Percentiles rank a stretch among this genome's conserved stretches.
Conservation (phyloP, 2,329 filamentous ascomycete genomes). For the Sarocladium brachiariae region DNA sequence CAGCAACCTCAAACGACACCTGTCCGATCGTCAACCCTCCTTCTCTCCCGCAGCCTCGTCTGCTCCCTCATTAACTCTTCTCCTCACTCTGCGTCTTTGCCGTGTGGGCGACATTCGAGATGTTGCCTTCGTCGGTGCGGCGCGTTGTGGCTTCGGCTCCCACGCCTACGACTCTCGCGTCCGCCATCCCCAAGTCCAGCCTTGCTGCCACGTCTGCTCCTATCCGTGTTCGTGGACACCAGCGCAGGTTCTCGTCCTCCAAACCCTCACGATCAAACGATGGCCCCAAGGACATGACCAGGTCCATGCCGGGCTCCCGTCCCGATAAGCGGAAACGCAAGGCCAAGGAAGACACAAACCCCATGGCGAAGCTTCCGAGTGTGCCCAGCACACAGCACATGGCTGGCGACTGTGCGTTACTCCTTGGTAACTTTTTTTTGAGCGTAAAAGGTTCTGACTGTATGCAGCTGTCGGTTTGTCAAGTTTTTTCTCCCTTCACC, state of each 20-base stretch:
- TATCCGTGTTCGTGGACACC: conserved; percentile 35
- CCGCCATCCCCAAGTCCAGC: conserved; percentile 30
- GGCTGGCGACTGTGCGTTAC: conserved; percentile 52
- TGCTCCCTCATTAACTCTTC: neutral
- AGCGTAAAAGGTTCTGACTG: conserved; percentile 13
- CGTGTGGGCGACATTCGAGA: conserved; percentile 22
- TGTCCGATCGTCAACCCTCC: conserved; percentile 8
- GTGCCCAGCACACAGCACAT: conserved; percentile 72
- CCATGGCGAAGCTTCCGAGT: conserved; percentile 56
- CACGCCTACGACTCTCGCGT: conserved; percentile 36
- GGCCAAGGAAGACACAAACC: conserved; percentile 41
- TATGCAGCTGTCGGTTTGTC: conserved; percentile 73
- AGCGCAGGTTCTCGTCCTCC: conserved; percentile 53
- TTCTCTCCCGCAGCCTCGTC: conserved; percentile 12
- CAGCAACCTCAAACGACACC: conserved; percentile 4
- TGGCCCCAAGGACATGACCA: conserved; percentile 36
- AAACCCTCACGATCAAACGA: conserved; percentile 57
- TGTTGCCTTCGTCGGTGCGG: conserved; percentile 51
- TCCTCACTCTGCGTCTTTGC: neutral
- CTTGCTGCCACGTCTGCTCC: conserved; percentile 26
- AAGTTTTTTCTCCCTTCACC: conserved; percentile 91
- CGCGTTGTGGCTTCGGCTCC: conserved; percentile 44
- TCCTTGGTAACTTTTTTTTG: neutral
- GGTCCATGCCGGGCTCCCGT: conserved; percentile 42
- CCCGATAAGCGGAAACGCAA: conserved; percentile 54